Conservation (phyloP, 2,329 filamentous ascomycete species). For the Diaporthe destruens region DNA sequence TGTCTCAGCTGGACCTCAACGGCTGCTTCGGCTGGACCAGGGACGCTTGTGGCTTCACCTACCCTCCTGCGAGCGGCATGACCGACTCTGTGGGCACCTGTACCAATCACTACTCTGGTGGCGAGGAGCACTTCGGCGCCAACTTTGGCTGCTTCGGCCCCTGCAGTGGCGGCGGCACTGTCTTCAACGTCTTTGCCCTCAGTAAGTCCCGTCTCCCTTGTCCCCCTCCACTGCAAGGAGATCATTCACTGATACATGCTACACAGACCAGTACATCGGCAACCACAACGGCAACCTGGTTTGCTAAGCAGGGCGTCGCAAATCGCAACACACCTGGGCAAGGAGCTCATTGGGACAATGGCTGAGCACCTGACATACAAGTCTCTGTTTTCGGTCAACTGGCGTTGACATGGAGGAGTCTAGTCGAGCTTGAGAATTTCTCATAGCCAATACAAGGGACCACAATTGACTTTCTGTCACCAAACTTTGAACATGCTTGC, state of each 20-base stretch:
- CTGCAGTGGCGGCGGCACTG: neutral
- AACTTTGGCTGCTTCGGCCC: slow-evolving; percentile 9
- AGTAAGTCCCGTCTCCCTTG: neutral
- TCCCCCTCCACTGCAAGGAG: neutral
- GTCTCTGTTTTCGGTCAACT: neutral
- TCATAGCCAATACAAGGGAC: neutral
- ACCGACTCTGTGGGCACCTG: neutral
- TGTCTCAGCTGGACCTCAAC: slow-evolving; percentile 13
- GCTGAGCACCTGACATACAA: neutral
- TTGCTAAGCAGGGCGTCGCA: neutral
- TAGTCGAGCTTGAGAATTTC: neutral
- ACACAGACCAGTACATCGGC: neutral
- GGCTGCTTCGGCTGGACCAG: slow-evolving; percentile 6
- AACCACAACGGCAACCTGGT: neutral
- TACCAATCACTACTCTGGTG: slow-evolving; percentile 2
- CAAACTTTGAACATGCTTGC: too few species aligned
- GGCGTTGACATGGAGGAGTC: neutral
- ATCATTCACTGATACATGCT: neutral
- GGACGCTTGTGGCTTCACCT: neutral
- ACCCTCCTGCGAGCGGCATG: neutral
- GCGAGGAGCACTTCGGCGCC: neutral
- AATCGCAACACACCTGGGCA: neutral
- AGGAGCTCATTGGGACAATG: neutral
- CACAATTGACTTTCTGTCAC: neutral
- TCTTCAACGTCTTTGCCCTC: neutral